phyloP scores from a whole-genome alignment of 73 alveolate genomes.

The Blepharisma japonicum region DNA sequence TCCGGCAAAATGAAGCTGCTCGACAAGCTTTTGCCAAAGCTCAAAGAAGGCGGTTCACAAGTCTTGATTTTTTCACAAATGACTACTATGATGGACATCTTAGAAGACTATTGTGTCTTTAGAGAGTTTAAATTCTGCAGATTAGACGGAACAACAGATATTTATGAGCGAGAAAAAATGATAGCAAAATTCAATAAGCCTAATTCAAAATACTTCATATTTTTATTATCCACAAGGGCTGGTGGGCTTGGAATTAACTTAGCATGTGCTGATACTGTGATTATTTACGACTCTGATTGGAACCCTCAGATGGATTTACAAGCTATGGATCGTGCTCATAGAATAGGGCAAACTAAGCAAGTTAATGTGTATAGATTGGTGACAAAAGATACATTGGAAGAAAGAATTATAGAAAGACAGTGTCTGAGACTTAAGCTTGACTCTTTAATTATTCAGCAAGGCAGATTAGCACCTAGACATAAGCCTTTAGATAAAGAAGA shows the following conservation, averaged over 20 bases:
- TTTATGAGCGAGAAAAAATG: constrained; percentile 86
- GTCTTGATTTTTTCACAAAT: constrained; percentile 49
- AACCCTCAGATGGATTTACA: constrained; percentile 76
- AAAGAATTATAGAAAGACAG: constrained; percentile 71
- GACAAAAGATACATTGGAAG: constrained; percentile 59
- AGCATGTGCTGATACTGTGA: constrained; percentile 74
- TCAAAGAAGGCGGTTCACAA: constrained; percentile 22
- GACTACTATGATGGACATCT: constrained; percentile 57
- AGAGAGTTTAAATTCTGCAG: constrained; percentile 59
- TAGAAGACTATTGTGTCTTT: constrained; percentile 62
- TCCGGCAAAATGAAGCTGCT: constrained; percentile 57
- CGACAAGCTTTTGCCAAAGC: constrained; percentile 47
- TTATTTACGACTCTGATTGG: constrained; percentile 72
- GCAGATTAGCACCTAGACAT: constrained; percentile 43
- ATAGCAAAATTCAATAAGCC: constrained; percentile 65
- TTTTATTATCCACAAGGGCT: constrained; percentile 91
- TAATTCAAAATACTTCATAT: constrained; percentile 72
- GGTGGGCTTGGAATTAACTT: constrained; percentile 94
- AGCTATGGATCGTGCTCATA: constrained; percentile 88
- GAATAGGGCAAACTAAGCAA: constrained; percentile 75
- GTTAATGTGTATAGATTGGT: constrained; percentile 69
- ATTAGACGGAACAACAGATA: constrained; percentile 96
- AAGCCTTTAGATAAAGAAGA: constrained; percentile 58
- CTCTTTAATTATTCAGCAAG: constrained; percentile 50
- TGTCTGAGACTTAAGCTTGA: constrained; percentile 65